Evolutionary conservation across 257 asterid genomes (phyloP), one percentile per base, ranked within the genome.

Genomic region (Solanum peruvianum): DNA sequence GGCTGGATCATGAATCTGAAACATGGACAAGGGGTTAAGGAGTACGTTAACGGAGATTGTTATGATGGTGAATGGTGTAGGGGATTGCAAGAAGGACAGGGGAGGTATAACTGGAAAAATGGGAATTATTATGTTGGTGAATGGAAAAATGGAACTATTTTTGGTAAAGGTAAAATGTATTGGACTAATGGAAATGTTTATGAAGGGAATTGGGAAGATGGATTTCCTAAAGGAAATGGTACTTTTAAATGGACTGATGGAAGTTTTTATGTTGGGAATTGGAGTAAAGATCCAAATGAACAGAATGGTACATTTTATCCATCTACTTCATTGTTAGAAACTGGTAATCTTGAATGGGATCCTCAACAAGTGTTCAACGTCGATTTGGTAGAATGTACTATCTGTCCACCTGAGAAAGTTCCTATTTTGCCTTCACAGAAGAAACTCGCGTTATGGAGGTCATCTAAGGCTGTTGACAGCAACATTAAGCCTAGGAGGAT

Each of bases 61-160:
- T 96, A 96, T 9, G 97, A 96, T 11, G 99, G 99, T 0, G 98
- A 95, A 73, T 96, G 99, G 98, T 92, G 96, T 56, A 88, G 96
- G 0, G 99, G 99, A 1, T 56, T 88, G 5, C 99, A 95, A 64
- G 98, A 95, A 64, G 98, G 98, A 1, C 87, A 92, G 13, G 99
- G 99, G 16, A 96, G 88, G 88, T 96, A 94, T 75, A 92, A 86
- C 31, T 96, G 99, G 99, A 92, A 92, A 58, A 93, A 88, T 73
- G 99, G 98, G 83, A 93, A 88, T 87, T 87, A 37, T 23, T 96
- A 94, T 72, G 84, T 90, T 9, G 99, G 99, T 3, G 99, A 96
- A 56, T 94, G 98, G 98, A 94, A 90, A 67, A 91, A 92, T 76
- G 99, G 98, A 33, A 91, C 37, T 33, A 92, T 96, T 71, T 89